These are phyloP conservation scores for Alternaria burnsii DNA, from an alignment of 2,329 filamentous ascomycete genomes.

Conservation along the genomic window DNA sequence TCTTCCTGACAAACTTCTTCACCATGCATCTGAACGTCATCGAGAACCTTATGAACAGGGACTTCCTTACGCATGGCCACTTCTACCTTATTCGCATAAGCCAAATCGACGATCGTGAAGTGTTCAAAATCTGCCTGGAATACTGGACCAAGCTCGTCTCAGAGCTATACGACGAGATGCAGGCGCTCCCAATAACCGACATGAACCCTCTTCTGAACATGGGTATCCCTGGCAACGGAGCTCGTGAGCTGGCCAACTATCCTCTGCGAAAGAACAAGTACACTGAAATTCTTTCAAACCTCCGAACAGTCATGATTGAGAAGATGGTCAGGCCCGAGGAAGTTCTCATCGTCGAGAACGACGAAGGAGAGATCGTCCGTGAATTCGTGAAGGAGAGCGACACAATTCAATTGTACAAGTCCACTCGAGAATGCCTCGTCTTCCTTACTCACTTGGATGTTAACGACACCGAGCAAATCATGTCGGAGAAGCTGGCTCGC, in stretches of 20 bases:
- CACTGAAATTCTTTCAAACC: constrained; percentile 88
- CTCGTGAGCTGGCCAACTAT: constrained; percentile 89
- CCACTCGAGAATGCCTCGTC: constrained; percentile 93
- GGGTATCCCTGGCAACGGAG: constrained; percentile 78
- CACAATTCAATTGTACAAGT: constrained; percentile 99
- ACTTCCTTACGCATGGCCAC: constrained; percentile 94
- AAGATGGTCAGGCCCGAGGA: constrained; percentile 99
- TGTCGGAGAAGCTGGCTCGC: constrained; percentile 96
- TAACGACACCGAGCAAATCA: constrained; percentile 96
- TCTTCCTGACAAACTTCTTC: constrained; percentile 98
- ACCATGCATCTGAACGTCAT: constrained; percentile 92
- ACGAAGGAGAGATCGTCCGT: constrained; percentile 97
- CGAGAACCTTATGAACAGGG: constrained; percentile 92
- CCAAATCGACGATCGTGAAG: constrained; percentile 97
- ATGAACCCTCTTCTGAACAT: constrained; percentile 88
- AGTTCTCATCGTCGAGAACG: constrained; percentile 98
- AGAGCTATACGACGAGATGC: constrained; percentile 99
- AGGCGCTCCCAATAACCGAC: constrained; percentile 91
- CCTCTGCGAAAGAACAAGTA: constrained; percentile 98
- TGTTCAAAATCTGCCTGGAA: constrained; percentile 99
- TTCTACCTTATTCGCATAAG: constrained; percentile 98
- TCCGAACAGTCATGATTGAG: constrained; percentile 98
- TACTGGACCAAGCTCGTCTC: constrained; percentile 99
- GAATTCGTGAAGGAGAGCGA: constrained; percentile 99
- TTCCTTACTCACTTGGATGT: constrained; percentile 98